These are phyloP conservation scores for Pseudogymnoascus sp. DNA, from an alignment of 2,329 filamentous ascomycete species.

Conservation along the genomic window DNA sequence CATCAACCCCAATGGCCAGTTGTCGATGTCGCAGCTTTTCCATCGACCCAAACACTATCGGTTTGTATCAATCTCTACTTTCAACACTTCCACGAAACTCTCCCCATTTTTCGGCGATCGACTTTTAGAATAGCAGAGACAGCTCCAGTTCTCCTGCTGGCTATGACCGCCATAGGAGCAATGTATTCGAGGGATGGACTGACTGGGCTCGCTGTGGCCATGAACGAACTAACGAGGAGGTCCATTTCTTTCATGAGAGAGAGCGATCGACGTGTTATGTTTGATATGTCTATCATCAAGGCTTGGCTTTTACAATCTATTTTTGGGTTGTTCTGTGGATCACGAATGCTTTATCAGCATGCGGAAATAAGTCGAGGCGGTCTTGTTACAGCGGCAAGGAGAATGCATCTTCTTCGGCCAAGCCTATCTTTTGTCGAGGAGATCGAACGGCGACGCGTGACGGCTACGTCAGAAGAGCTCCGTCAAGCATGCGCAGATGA, in stretches of 20 bases:
- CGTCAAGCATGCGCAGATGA: conserved; percentile 15
- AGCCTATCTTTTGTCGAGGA: conserved; percentile 18
- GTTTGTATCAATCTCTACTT: conserved; percentile 18
- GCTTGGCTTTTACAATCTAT: conserved; percentile 17
- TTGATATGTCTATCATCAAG: conserved; percentile 16
- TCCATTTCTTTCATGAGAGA: conserved; percentile 16
- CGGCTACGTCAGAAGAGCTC: conserved; percentile 14
- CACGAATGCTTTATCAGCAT: conserved; percentile 18
- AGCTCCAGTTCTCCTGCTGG: background rate
- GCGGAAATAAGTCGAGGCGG: conserved; percentile 17
- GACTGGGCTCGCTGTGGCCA: conserved; percentile 13
- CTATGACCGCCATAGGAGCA: conserved; percentile 17
- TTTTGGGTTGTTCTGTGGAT: conserved; percentile 17
- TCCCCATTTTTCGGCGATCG: conserved; percentile 16
- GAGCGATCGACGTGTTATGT: conserved; percentile 17
- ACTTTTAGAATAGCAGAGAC: conserved; percentile 20
- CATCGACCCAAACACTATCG: conserved; percentile 16
- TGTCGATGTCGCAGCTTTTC: conserved; percentile 16
- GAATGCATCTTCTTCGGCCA: conserved; percentile 18
- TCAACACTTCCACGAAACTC: conserved; percentile 17
- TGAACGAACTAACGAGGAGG: conserved; percentile 16
- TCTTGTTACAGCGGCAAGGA: conserved; percentile 17
- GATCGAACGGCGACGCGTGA: conserved; percentile 14
- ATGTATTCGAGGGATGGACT: conserved; percentile 16
- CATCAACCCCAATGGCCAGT: conserved; percentile 16